Conservation (phyloP, 129 eudicot species). For the Silybum marianum region DNA sequence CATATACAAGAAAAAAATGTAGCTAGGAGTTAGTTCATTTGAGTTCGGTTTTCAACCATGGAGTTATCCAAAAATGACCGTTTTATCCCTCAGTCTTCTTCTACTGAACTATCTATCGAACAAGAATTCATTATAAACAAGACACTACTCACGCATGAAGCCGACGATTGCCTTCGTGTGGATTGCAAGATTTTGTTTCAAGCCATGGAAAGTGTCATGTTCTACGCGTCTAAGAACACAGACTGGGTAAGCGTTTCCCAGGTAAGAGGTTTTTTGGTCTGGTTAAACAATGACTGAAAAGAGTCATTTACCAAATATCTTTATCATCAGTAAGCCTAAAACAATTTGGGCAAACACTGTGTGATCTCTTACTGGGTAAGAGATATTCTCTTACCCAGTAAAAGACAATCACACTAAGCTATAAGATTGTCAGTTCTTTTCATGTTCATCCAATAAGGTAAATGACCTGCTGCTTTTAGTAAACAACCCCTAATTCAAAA, state of each 20-base stretch:
- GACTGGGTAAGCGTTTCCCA: background rate
- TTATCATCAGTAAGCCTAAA: background rate
- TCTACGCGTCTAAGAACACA: constrained; percentile 33
- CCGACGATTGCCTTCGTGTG: constrained; percentile 45
- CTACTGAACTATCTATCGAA: constrained; percentile 28
- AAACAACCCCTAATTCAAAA: background rate
- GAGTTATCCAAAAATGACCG: constrained; percentile 20
- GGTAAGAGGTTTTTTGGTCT: background rate
- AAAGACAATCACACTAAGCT: too few relatives aligned
- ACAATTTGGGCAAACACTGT: background rate
- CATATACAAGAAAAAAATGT: constrained; percentile 6
- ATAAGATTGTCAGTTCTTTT: too few relatives aligned
- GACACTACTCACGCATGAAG: constrained; percentile 66
- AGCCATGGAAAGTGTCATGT: constrained; percentile 56
- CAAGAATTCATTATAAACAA: constrained; percentile 56
- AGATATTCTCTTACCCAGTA: too few relatives aligned
- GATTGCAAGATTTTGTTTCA: constrained; percentile 63
- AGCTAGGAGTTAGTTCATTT: constrained; percentile 19
- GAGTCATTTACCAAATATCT: background rate
- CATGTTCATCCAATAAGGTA: too few relatives aligned
- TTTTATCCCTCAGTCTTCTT: constrained; percentile 30
- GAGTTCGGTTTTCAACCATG: constrained; percentile 19
- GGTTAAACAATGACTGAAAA: too few relatives aligned
- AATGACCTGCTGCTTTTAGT: background rate
- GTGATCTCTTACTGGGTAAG: too few relatives aligned